These are phyloP conservation scores for Asterophora parasitica DNA, from an alignment of 768 basidiomycete genomes.

Conservation along the genomic window DNA sequence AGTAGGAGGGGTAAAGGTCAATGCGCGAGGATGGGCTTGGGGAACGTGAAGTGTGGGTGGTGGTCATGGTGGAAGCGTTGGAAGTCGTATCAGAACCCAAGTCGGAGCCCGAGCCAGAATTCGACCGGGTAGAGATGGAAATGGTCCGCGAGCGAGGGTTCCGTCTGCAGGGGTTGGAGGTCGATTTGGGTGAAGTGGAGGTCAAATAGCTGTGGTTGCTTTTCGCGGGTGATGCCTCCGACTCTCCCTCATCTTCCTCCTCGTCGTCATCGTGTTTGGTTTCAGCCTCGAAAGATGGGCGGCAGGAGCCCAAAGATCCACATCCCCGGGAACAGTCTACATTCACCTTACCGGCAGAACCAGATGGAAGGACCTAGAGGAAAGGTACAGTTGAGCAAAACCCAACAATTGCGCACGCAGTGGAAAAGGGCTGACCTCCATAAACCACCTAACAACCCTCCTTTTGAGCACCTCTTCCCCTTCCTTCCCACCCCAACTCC, in stretches of 20 bases:
- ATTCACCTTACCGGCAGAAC: background rate
- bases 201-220: background rate
- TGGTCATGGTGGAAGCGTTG: background rate
- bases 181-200: too few species aligned
- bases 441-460: constrained; percentile 39
- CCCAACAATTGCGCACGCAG: background rate
- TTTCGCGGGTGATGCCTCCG: background rate
- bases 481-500: background rate
- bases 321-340: too few species aligned
- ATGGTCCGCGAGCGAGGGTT: background rate
- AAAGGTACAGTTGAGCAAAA: background rate
- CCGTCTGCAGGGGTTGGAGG: too few species aligned
- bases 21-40: background rate
- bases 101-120: background rate
- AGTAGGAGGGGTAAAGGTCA: background rate
- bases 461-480: constrained; percentile 27
- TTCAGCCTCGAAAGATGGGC: background rate
- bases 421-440: constrained; percentile 30
- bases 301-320: background rate
- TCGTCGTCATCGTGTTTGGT: background rate
- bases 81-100: background rate
- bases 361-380: background rate
- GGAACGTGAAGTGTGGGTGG: constrained; percentile 3
- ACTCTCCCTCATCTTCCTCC: background rate
- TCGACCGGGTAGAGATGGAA: background rate